Evolutionary conservation across 306 rosid species (phyloP).

Genomic region (Vigna unguiculata): DNA sequence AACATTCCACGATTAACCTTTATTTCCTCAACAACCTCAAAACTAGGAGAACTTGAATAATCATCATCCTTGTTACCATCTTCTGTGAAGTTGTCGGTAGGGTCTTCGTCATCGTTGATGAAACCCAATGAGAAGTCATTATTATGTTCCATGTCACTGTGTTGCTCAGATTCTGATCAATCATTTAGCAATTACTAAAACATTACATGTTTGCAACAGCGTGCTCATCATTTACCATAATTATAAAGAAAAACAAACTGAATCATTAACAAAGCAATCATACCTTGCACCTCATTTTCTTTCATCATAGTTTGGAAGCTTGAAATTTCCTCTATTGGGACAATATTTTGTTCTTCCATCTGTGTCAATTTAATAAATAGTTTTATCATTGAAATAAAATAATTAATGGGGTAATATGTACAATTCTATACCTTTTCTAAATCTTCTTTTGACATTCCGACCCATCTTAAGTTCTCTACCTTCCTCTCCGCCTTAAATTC

Average conservation of each 20-base stretch:
- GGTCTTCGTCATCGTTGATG: constrained; percentile 59
- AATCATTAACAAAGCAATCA: neutral
- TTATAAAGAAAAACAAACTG: neutral
- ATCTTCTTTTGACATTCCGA: constrained; percentile 76
- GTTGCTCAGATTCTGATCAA: constrained; percentile 47
- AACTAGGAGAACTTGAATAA: constrained; percentile 74
- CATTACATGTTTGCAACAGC: neutral
- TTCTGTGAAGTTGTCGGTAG: constrained; percentile 59
- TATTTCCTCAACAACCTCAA: constrained; percentile 76
- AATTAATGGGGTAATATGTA: neutral
- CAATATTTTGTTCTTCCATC: constrained; percentile 78
- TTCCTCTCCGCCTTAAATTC: constrained; percentile 60
- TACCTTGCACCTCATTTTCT: constrained; percentile 67
- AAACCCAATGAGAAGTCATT: constrained; percentile 70
- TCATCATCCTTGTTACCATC: constrained; percentile 60
- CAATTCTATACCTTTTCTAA: constrained; percentile 65
- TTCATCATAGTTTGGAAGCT: constrained; percentile 58
- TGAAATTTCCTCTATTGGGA: constrained; percentile 70
- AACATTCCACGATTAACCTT: constrained; percentile 80
- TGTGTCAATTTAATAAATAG: constrained; percentile 39
- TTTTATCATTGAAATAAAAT: constrained; percentile 12
- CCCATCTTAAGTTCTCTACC: constrained; percentile 87
- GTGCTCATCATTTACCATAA: neutral
- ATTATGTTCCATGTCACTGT: constrained; percentile 49
- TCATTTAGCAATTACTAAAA: neutral